A percentile compares a stretch with the other conserved stretches of the same genome.
Conservation (phyloP, 441 rosid genomes). For the Metrosideros polymorpha region DNA sequence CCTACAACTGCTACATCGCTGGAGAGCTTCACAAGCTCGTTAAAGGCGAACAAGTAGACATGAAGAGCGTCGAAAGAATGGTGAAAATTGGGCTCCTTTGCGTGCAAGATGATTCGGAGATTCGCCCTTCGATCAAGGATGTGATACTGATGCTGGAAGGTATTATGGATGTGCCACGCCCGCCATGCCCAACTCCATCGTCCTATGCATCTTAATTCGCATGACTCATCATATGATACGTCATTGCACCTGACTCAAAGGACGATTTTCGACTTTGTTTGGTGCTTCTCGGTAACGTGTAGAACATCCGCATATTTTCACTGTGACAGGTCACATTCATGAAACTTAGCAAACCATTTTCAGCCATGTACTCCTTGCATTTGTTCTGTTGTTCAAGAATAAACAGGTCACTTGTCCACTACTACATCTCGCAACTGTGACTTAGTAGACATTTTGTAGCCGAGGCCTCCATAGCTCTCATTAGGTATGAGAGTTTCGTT, state of each 20-base stretch:
- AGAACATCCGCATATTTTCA: not conserved
- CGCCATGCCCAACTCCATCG: not conserved
- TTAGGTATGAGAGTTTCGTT: not conserved
- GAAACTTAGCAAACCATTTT: rapidly evolving
- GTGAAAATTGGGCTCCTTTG: not conserved
- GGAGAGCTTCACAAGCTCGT: not conserved
- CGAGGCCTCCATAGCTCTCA: not conserved
- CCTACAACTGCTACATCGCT: not conserved
- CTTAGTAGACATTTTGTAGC: not conserved
- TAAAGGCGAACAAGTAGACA: not conserved
- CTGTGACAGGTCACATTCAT: not conserved
- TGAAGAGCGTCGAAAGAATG: not conserved
- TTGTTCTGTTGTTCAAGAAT: not conserved
- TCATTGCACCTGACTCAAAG: not conserved
- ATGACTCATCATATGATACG: not conserved
- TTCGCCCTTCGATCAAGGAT: not conserved
- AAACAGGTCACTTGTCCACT: not conserved
- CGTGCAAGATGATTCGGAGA: not conserved
- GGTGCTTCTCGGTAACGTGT: not conserved
- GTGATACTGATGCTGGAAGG: constrained; percentile 5
- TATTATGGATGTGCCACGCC: not conserved
- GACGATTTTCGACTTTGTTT: not conserved
- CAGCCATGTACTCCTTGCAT: not conserved
- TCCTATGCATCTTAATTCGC: not conserved
- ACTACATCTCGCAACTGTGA: not conserved